Evolutionary conservation across 371 early-diverging fungal species (phyloP).

Genomic region (Mortierella sp.): DNA sequence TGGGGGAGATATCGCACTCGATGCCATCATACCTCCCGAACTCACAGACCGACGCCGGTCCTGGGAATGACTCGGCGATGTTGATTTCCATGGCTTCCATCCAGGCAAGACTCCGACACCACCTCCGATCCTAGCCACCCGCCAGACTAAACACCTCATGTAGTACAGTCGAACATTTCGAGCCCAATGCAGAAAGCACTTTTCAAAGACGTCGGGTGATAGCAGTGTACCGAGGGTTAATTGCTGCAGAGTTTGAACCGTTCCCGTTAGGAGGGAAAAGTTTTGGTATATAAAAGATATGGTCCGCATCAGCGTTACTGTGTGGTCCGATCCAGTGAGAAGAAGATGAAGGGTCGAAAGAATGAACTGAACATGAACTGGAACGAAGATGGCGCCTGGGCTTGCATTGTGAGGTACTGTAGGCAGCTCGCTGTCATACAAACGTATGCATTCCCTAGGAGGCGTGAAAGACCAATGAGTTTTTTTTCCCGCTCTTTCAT

Average conservation of each 20-base stretch:
- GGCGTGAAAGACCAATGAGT: background rate
- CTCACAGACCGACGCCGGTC: background rate
- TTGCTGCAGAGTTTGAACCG: slow-evolving; percentile 54
- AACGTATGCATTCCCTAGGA: slow-evolving; percentile 26
- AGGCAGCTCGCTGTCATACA: slow-evolving; percentile 43
- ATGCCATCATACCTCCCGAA: slow-evolving; percentile 30
- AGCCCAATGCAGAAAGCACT: slow-evolving; percentile 67
- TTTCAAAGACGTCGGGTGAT: slow-evolving; percentile 60
- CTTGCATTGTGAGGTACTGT: slow-evolving; percentile 21
- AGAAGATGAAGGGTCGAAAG: slow-evolving; percentile 59
- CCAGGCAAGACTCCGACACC: slow-evolving; percentile 52
- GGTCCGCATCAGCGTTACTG: slow-evolving; percentile 62
- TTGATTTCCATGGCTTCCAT: slow-evolving; percentile 35
- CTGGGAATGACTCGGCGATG: background rate
- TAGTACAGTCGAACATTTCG: slow-evolving; percentile 64
- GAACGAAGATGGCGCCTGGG: slow-evolving; percentile 22
- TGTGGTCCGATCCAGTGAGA: slow-evolving; percentile 61
- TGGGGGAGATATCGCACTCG: background rate
- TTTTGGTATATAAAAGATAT: slow-evolving; percentile 65
- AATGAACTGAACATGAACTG: slow-evolving; percentile 62
- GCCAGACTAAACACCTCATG: slow-evolving; percentile 64
- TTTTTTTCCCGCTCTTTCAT: background rate
- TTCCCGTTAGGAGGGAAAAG: slow-evolving; percentile 62
- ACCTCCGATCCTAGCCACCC: slow-evolving; percentile 57
- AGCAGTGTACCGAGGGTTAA: slow-evolving; percentile 59